Base-by-base conservation (phyloP, 2,329 filamentous ascomycete species). In the Penicillium frequentans region DNA sequence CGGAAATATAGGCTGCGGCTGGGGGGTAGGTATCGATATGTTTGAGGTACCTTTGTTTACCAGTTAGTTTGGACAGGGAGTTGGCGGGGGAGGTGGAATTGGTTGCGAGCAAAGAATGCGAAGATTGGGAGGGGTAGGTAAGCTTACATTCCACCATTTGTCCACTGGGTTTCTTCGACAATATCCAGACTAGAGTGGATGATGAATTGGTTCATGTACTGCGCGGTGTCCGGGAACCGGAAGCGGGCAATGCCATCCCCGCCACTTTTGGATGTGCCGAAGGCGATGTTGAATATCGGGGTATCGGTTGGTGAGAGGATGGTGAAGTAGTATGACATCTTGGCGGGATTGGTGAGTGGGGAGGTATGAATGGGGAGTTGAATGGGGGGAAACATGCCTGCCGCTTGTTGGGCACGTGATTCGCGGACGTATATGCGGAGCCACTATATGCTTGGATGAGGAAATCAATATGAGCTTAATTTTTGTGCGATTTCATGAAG, bases 321-420 rank as follows among this genome's bases (percentile, higher is more conserved):
- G 72, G 90, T 90, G 79, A 99, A 98, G 81, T 97, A 97, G 83
- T 98, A 99, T 59, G 93, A 97, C 95, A 98, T 98, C 63, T 66
- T 81, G 67, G 44, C 39, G 42, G 42, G 39, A 13, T 23, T 42
- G 39, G 39, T 42, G 39, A 39, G 35, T 42, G 39, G 19, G 39
- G 39, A 42, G 39, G 19, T 42, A 42, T 21, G 39, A 23, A 42
- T 42, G 39, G 39, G 39, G 39, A 42, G 19, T 39, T 39, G 35
- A 19, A 21, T 16, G 27, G 39, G 39, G 39, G 39, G 39, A 42
- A 42, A 42, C 39, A 42, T 42, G 39, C 39, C 0, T 23, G n/a
- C 39, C 39, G 39, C 35, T 39, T 39, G 8, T 1, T 13, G n/a
- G 3, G 10, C 39, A 42, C 39, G 39, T 42, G 39, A 42, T 42